Evolutionary conservation across 208 protist genomes (phyloP).

Genomic region (Leptomonas pyrrhocoris): DNA sequence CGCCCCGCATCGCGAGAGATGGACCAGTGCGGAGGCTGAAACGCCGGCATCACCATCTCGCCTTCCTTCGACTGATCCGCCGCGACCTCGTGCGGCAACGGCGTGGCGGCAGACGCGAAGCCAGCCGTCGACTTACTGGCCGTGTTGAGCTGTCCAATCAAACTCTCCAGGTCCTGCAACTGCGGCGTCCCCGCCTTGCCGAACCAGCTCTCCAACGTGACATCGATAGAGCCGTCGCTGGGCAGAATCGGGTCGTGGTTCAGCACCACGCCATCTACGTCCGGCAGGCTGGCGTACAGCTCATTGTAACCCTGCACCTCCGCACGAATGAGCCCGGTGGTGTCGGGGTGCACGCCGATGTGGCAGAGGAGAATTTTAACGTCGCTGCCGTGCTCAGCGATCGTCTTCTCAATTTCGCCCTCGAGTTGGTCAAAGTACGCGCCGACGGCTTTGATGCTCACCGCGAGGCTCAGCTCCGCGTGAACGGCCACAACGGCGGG

Average conservation of each 20-base stretch:
- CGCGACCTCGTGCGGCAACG: neutral
- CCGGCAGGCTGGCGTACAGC: constrained; percentile 46
- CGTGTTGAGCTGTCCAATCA: constrained; percentile 27
- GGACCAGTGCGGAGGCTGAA: constrained; percentile 42
- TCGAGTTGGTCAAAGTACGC: constrained; percentile 60
- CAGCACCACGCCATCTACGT: constrained; percentile 45
- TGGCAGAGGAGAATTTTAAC: constrained; percentile 57
- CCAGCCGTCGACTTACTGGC: constrained; percentile 1
- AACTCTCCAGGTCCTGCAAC: constrained; percentile 33
- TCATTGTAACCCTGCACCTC: constrained; percentile 78
- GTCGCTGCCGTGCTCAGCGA: constrained; percentile 18
- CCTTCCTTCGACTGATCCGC: constrained; percentile 2
- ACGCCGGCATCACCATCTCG: constrained; percentile 40
- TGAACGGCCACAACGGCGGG: constrained; percentile 28
- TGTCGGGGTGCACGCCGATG: constrained; percentile 61
- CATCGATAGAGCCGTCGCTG: constrained; percentile 31
- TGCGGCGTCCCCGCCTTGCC: constrained; percentile 29
- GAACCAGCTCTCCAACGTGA: constrained; percentile 51
- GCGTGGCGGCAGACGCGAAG: neutral
- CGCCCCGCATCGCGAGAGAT: constrained; percentile 66
- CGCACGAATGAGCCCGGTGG: constrained; percentile 45
- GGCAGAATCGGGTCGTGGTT: constrained; percentile 54
- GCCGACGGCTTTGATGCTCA: constrained; percentile 37
- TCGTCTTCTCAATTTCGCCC: constrained; percentile 22
- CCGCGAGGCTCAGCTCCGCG: constrained; percentile 44